Evolutionary conservation across 305 asterid species (phyloP).

Genomic region (Vinca major): DNA sequence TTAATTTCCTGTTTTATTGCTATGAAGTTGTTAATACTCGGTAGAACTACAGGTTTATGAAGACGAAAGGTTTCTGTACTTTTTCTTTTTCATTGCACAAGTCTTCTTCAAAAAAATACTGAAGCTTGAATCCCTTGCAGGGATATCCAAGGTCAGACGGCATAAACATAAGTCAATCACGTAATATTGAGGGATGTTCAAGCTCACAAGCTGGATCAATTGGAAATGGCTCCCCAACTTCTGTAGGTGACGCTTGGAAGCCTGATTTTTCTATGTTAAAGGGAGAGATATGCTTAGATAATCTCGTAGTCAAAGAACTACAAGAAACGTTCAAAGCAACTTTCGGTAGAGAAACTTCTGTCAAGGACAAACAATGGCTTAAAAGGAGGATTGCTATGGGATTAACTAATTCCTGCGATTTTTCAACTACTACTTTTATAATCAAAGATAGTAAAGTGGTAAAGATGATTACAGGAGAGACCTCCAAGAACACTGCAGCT

Average conservation of each 20-base stretch:
- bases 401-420: conserved; percentile 78
- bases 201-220: conserved; percentile 27
- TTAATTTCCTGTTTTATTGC: not conserved
- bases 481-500: conserved; percentile 27
- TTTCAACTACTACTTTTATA: conserved; percentile 57
- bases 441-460: conserved; percentile 50
- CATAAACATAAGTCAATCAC: conserved; percentile 26
- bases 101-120: conserved; percentile 14
- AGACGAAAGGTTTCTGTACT: not conserved
- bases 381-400: conserved; percentile 94
- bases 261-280: conserved; percentile 80
- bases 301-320: conserved; percentile 71
- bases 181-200: conserved; percentile 29
- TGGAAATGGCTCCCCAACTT: conserved; percentile 32
- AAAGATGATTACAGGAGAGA: conserved; percentile 38
- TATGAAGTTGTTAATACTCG: not conserved
- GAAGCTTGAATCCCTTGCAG: conserved; percentile 29
- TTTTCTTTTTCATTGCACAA: not conserved
- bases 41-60: not conserved
- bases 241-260: conserved; percentile 37
- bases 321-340: conserved; percentile 89
- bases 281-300: conserved; percentile 79
- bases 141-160: conserved; percentile 27
- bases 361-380: conserved; percentile 95
- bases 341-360: conserved; percentile 91